Base-by-base conservation (phyloP, 1,139 yeast genomes). In the Barnettozyma hawaiiensis region DNA sequence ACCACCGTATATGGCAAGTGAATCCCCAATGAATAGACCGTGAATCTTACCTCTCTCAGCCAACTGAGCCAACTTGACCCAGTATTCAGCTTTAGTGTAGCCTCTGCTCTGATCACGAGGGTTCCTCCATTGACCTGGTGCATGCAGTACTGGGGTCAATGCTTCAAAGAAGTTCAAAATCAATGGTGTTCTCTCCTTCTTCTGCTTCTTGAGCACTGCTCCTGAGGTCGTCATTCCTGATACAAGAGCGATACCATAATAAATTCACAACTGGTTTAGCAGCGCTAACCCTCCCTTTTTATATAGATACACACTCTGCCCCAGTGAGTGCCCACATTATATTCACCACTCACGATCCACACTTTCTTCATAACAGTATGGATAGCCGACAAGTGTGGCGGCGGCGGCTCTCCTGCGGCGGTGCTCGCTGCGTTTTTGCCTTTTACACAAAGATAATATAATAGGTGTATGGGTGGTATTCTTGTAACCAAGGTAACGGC, bases 1-100 rank as follows among this genome's bases (percentile, higher is more conserved):
- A n/a, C 68, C 73, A 48, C 69, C 74, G 46, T 67, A 69, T 9
- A 66, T 65, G 5, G 73, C 75, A 20, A 70, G 55, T 4, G 68
- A 70, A 54, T 71, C 77, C 28, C 76, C 76, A 41, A 72, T 55
- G 50, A 71, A 71, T 22, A 71, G 51, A 3, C 69, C 66, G 48
- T 68, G 69, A 49, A 71, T 62, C 51, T 70, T 70, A 0, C 73
- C 75, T 40, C 55, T 58, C 47, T 70, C 75, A 37, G 70, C 56
- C 14, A 65, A 41, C 45, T 68, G 58, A 10, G 75, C 74, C 27
- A 69, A 51, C 31, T 68, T 56, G 8, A 62, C 62, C 75, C 75
- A 71, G 50, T 68, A 69, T 31, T 68, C 66, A 33, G 71, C 57
- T 23, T 64, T 63, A 36, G 64, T 64, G 46, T 59, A 67, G 39